phyloP scores from a whole-genome alignment of 768 basidiomycete genomes.

The Podaxis rugospora region DNA sequence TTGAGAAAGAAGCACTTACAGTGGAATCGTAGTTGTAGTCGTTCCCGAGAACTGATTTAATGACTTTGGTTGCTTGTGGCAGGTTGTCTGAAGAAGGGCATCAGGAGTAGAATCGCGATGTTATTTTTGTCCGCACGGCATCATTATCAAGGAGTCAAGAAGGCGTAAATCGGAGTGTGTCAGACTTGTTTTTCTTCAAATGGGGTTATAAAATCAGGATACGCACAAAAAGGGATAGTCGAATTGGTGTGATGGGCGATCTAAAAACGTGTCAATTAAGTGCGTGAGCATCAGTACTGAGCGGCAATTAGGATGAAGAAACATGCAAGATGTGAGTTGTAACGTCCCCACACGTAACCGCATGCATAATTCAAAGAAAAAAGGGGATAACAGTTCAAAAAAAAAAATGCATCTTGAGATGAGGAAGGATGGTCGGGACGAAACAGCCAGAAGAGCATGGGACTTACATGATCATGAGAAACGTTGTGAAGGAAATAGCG shows the following conservation, averaged over 20 bases:
- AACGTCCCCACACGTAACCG: background rate
- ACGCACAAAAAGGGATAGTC: conserved; percentile 48
- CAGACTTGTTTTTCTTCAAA: background rate
- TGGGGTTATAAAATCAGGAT: background rate
- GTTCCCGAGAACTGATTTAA: conserved; percentile 49
- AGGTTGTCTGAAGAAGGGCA: conserved; percentile 42
- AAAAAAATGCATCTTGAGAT: background rate
- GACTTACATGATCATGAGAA: conserved; percentile 38
- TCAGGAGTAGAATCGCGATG: background rate
- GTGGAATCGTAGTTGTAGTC: conserved; percentile 62
- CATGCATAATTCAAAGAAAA: background rate
- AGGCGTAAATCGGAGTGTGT: background rate
- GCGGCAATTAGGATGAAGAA: background rate
- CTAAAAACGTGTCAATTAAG: conserved; percentile 19
- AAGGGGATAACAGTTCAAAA: background rate
- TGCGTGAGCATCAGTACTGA: conserved; percentile 5
- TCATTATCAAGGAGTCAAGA: background rate
- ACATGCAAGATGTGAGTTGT: background rate
- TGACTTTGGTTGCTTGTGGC: conserved; percentile 48
- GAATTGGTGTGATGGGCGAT: conserved; percentile 61
- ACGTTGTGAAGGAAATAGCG: conserved; percentile 61
- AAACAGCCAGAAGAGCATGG: background rate
- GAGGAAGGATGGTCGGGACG: background rate
- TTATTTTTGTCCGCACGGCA: background rate
- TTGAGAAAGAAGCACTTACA: conserved; percentile 24